These are phyloP conservation scores for Trichophyton simii DNA, from an alignment of 2,329 filamentous ascomycete genomes.

Conservation along the genomic window DNA sequence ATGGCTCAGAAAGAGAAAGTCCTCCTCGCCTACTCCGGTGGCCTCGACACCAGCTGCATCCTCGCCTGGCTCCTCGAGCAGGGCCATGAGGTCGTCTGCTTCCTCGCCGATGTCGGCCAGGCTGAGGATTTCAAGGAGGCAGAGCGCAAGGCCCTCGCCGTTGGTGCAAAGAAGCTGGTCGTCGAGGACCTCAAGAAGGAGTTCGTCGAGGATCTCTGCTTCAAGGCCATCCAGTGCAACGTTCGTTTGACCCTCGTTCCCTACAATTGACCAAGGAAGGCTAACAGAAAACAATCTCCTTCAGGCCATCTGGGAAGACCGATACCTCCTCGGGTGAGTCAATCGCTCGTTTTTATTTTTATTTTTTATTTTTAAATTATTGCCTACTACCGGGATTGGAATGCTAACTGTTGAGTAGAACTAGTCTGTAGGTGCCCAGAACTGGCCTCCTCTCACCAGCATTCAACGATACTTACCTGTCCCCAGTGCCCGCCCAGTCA, in stretches of 20 bases:
- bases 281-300: neutral
- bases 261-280: neutral
- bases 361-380: neutral
- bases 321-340: constrained; percentile 43
- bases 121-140: constrained; percentile 62
- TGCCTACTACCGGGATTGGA: too few relatives aligned
- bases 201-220: constrained; percentile 71
- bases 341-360: too few relatives aligned
- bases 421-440: constrained; percentile 20
- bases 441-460: neutral
- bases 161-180: constrained; percentile 54
- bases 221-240: constrained; percentile 63
- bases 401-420: constrained; percentile 20
- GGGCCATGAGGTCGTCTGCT: constrained; percentile 50
- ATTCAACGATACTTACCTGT: neutral
- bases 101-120: constrained; percentile 61
- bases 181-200: constrained; percentile 55
- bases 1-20: constrained; percentile 17
- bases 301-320: constrained; percentile 55
- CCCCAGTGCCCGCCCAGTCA: constrained; percentile 33
- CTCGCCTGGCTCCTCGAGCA: constrained; percentile 34
- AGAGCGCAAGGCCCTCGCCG: constrained; percentile 56
- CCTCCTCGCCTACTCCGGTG: constrained; percentile 34
- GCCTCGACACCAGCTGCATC: constrained; percentile 49
- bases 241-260: constrained; percentile 21